Evolutionary conservation across 2,329 filamentous ascomycete species (phyloP).

Genomic region (Arthrobotrys sphaeroides): DNA sequence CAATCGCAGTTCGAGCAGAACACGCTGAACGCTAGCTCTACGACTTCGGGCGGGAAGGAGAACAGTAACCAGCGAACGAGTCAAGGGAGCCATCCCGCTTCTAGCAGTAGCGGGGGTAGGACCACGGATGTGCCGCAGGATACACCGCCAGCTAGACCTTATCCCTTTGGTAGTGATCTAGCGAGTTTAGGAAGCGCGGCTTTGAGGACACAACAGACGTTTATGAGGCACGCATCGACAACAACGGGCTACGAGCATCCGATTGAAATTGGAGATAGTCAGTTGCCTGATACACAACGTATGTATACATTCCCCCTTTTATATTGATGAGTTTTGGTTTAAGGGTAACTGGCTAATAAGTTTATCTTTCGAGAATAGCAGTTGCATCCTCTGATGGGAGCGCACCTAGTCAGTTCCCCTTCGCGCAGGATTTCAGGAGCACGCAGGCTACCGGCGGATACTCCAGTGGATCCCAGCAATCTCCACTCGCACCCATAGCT

Average conservation of each 20-base stretch:
- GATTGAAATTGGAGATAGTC: constrained; percentile 64
- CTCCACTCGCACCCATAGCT: constrained; percentile 59
- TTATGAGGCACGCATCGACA: constrained; percentile 45
- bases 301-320: constrained; percentile 60
- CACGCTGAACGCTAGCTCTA: constrained; percentile 89
- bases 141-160: constrained; percentile 37
- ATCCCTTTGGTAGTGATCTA: constrained; percentile 13
- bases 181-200: constrained; percentile 3
- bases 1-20: constrained; percentile 69
- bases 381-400: constrained; percentile 54
- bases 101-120: constrained; percentile 62
- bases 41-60: constrained; percentile 73
- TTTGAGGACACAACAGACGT: constrained; percentile 20
- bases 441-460: constrained; percentile 38
- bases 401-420: constrained; percentile 50
- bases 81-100: constrained; percentile 63
- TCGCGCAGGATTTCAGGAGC: constrained; percentile 33
- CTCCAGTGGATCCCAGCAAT: constrained; percentile 55
- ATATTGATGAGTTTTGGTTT: constrained; percentile 57
- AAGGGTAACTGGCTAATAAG: constrained; percentile 46
- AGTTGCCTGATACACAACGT: constrained; percentile 73
- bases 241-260: constrained; percentile 44
- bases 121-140: constrained; percentile 47
- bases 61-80: constrained; percentile 35
- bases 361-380: constrained; percentile 12